These are phyloP conservation scores for Erodium moschatum DNA, from an alignment of 441 rosid species.

Conservation along the genomic window DNA sequence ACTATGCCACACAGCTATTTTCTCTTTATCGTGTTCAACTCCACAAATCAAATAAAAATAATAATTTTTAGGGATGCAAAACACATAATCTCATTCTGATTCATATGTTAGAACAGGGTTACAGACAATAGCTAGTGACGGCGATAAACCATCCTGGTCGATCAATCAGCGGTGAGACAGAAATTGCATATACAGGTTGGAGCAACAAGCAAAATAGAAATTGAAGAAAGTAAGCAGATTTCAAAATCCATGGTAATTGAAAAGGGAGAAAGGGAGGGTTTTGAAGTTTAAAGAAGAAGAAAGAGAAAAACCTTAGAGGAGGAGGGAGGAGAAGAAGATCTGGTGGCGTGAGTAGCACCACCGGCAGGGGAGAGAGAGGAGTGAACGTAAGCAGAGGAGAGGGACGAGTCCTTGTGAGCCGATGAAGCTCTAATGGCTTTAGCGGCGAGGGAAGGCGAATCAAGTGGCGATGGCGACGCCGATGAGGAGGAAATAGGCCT, in stretches of 20 bases:
- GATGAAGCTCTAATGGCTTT: conserved; percentile 82
- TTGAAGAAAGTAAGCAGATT: neutral
- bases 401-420: conserved; percentile 67
- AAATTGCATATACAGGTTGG: neutral
- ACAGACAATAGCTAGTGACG: too few relatives aligned
- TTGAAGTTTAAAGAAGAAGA: neutral
- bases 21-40: neutral
- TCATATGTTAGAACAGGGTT: too few relatives aligned
- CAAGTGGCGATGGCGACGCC: neutral
- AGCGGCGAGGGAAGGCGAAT: conserved; percentile 49
- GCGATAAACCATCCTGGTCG: neutral
- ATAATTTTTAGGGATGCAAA: neutral
- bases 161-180: neutral
- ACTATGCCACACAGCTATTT: neutral
- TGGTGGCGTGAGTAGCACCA: conserved; percentile 17
- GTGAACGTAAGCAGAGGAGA: conserved; percentile 58
- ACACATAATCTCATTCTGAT: neutral
- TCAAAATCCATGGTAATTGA: neutral
- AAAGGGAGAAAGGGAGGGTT: neutral
- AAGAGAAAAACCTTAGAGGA: conserved; percentile 4
- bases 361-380: conserved; percentile 19
- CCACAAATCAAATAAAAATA: too few relatives aligned
- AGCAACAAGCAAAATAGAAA: neutral
- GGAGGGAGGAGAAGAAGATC: conserved; percentile 25
- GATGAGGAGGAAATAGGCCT: neutral